phyloP scores from a whole-genome alignment of 2,329 filamentous ascomycete genomes.

The Monosporascus sp. region DNA sequence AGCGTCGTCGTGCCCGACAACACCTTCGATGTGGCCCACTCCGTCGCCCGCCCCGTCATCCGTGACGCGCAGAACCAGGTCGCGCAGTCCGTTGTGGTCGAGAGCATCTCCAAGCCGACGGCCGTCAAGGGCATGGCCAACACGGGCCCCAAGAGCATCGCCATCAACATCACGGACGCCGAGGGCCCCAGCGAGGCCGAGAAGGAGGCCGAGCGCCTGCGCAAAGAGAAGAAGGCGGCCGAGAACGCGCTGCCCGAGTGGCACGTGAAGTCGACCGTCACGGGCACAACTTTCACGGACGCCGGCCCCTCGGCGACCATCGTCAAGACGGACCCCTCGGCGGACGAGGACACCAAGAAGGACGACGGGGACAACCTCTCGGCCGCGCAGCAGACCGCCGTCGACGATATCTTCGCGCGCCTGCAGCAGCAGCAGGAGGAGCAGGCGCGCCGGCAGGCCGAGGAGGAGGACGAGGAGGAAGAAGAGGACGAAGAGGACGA shows the following conservation, averaged over 20 bases:
- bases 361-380: slow-evolving; percentile 40
- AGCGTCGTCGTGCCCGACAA: slow-evolving; percentile 67
- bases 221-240: slow-evolving; percentile 58
- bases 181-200: slow-evolving; percentile 63
- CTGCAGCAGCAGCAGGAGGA: slow-evolving; percentile 52
- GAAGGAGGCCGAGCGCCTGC: slow-evolving; percentile 57
- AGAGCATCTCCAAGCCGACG: slow-evolving; percentile 50
- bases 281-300: slow-evolving; percentile 50
- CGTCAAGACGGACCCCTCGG: slow-evolving; percentile 37
- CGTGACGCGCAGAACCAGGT: slow-evolving; percentile 64
- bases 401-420: slow-evolving; percentile 63
- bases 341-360: slow-evolving; percentile 38
- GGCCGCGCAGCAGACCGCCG: slow-evolving; percentile 48
- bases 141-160: slow-evolving; percentile 62
- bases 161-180: slow-evolving; percentile 62
- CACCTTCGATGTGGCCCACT: slow-evolving; percentile 64
- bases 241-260: slow-evolving; percentile 67
- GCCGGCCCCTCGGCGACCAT: slow-evolving; percentile 29
- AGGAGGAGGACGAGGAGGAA: slow-evolving; percentile 37
- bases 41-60: slow-evolving; percentile 56
- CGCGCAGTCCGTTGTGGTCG: slow-evolving; percentile 52
- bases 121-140: slow-evolving; percentile 65
- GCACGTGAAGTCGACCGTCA: slow-evolving; percentile 67
- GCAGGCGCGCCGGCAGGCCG: slow-evolving; percentile 44
- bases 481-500: slow-evolving; percentile 24